Evolutionary conservation across 1,139 yeast genomes (phyloP), one percentile per base, ranked within the genome.

Genomic region (Meyerozyma smithsonii): DNA sequence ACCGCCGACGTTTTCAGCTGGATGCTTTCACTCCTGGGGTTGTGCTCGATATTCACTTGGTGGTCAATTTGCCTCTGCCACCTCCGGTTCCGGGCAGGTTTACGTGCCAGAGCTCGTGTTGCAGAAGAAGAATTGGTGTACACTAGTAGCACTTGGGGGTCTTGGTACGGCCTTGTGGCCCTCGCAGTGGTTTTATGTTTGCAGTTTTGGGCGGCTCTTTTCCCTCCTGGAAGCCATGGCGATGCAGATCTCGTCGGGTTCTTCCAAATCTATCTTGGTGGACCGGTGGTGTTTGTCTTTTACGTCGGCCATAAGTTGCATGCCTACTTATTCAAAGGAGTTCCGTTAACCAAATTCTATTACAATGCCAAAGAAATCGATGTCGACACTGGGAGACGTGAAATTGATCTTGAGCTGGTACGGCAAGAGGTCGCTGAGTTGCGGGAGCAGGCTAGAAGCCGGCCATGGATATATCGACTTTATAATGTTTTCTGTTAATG

Each of bases 371-470:
- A 56, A 18, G 69, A 65, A 42, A 67, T 69, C 41, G 72, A 70
- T 49, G 55, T 69, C 20, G 69, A 68, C 42, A 57, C 69, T 8
- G 75, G 75, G 25, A 61, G 75, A 54, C 59, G 70, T 49, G 69
- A 66, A 41, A 55, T 59, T 39, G 70, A 69, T 50, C 58, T 67
- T 49, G 70, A 66, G 40, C 54, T 57, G 6, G 55, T 64, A 41
- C 64, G 61, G 45, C 65, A 64, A 46, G 69, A 64, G 46, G 52
- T 63, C 42, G 70, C 69, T 7, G 70, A 65, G 46, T 64, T 60
- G 34, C 52, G 53, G 42, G 46, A 49, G 11, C 39, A 43, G 15
- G 46, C 58, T 38, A 48, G 47, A 20, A 44, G 45, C 37, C 60
- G 53, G 44, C 59, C 64, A 5, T 46, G 59, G 44, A 52, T 49